Base-by-base conservation (phyloP, 208 protist species). In the Crithidia thermophila region DNA sequence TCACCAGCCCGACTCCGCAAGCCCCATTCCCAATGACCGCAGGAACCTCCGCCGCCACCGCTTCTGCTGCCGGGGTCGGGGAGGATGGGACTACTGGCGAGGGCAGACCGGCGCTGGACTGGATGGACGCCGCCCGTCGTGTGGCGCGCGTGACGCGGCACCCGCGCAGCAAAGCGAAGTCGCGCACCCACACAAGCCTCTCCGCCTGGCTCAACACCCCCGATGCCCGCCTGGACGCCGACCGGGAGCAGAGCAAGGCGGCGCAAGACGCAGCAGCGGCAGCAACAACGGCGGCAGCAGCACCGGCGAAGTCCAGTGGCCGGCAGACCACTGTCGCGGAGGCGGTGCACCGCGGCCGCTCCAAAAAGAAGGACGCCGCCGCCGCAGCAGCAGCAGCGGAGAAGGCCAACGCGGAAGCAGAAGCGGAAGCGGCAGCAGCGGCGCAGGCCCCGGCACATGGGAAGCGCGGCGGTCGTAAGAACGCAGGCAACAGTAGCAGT, bases 191-290 rank as follows among this genome's bases (percentile, higher is more conserved):
- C 45, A 75, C 56, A 52, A 82, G 60, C 57, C 77, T 95, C 9
- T 90, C 87, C 0, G 90, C 89, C 27, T 95, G 90, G 88, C 76
- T 95, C 30, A 85, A 77, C 75, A 76, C 79, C 16, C 90, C 90
- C 23, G 64, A 77, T 31, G 72, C 69, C 21, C 65, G 66, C 46
- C 53, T 82, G 42, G 55, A 39, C 58, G 70, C 34, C 23, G 39
- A 43, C 39, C 25, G 21, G 40, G 45, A 8, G n/a, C 31, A 47
- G 59, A 39, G 65, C 49, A 49, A 37, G 40, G 21, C 43, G 13
- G 23, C 13, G 51, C 6, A 2, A 7, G 46, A 3, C 58, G 31
- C 31, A 37, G 11, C 7, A 51, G 6, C 42, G 43, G 31, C 40
- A 53, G 11, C 43, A 10, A 30, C 42, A 58, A 21, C 36, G 34